These are phyloP conservation scores for Clonostachys chloroleuca DNA, from an alignment of 2,329 filamentous ascomycete species.

Conservation along the genomic window DNA sequence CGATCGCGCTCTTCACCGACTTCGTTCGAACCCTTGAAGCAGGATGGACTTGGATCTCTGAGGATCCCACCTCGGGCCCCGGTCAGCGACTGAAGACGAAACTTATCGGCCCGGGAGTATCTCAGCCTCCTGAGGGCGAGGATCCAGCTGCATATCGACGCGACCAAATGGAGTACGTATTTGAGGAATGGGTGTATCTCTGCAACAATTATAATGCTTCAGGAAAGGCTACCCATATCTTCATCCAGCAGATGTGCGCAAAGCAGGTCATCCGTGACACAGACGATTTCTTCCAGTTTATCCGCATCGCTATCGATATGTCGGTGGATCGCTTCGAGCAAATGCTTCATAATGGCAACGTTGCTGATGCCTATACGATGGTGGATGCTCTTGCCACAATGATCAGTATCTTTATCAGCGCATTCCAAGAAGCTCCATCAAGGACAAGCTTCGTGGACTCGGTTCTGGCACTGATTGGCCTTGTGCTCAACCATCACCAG, in stretches of 20 bases:
- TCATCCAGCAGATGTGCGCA: conserved; percentile 79
- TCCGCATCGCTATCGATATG: conserved; percentile 75
- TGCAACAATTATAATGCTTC: conserved; percentile 72
- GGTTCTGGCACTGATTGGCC: conserved; percentile 69
- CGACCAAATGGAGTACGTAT: conserved; percentile 90
- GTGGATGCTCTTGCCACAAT: conserved; percentile 82
- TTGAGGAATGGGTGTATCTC: conserved; percentile 90
- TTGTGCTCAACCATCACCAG: conserved; percentile 84
- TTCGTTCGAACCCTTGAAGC: conserved; percentile 80
- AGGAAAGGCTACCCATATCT: conserved; percentile 67
- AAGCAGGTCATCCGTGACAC: conserved; percentile 67
- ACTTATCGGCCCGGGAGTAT: conserved; percentile 35
- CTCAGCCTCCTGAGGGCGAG: conserved; percentile 33
- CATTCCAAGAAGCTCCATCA: conserved; percentile 16
- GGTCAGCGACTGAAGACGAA: conserved; percentile 70
- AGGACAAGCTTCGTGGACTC: conserved; percentile 73
- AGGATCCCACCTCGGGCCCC: conserved; percentile 60
- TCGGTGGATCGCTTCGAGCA: conserved; percentile 77
- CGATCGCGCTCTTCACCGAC: conserved; percentile 76
- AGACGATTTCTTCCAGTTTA: conserved; percentile 75
- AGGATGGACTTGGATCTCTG: conserved; percentile 75
- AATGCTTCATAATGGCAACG: conserved; percentile 55
- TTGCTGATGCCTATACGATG: conserved; percentile 51
- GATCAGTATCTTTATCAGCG: conserved; percentile 53
- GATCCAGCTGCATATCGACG: conserved; percentile 50